Evolutionary conservation across 148 eudicot species (phyloP).

Genomic region (Camellia sinensis): DNA sequence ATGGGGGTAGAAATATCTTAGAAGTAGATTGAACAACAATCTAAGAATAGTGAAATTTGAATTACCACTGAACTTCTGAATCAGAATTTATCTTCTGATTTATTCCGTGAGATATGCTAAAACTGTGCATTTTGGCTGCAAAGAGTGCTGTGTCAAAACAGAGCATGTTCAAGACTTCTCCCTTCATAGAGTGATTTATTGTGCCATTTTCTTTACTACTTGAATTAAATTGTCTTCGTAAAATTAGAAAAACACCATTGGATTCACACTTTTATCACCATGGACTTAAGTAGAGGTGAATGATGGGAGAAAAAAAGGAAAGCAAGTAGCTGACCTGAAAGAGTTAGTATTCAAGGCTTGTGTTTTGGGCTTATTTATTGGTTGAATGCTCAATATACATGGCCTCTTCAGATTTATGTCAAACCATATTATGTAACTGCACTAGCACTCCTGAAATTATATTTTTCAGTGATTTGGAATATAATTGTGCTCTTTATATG

Average conservation of each 20-base stretch:
- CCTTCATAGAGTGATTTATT: neutral
- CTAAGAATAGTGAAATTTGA: neutral
- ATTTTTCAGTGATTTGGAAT: neutral
- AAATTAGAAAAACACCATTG: neutral
- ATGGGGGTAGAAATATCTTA: neutral
- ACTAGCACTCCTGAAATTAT: neutral
- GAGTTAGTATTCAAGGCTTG: neutral
- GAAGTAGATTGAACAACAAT: neutral
- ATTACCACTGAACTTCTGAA: neutral
- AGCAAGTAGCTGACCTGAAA: slow-evolving; percentile 5
- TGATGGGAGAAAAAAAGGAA: neutral
- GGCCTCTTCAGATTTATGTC: neutral
- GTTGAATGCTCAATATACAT: neutral
- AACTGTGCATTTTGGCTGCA: slow-evolving; percentile 1
- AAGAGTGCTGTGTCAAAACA: too few species aligned
- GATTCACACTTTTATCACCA: neutral
- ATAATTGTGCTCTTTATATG: neutral
- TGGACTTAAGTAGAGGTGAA: slow-evolving; percentile 7
- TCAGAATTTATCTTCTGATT: neutral
- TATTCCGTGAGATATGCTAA: neutral
- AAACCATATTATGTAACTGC: neutral
- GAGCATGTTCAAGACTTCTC: neutral
- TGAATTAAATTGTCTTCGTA: neutral
- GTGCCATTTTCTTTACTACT: neutral
- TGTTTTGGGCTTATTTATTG: neutral